A percentile compares a stretch with the other conserved stretches of the same genome.
Conservation (phyloP, 2,329 filamentous ascomycete species). For the Atkinsonella texensis region DNA sequence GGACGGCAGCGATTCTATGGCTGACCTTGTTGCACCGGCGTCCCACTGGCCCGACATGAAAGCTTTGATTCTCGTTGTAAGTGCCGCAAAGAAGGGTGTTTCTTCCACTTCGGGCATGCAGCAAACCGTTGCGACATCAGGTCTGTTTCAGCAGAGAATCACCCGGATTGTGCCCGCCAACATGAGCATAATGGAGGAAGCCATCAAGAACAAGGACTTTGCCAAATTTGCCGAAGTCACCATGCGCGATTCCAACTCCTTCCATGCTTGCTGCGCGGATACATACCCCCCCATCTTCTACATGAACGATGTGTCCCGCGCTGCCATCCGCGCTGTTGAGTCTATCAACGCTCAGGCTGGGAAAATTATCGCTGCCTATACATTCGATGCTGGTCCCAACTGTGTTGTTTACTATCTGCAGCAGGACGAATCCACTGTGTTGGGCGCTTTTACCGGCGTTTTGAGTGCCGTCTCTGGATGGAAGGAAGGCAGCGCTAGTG, state of each 20-base stretch:
- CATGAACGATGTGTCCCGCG: conserved; percentile 85
- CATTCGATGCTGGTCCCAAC: conserved; percentile 94
- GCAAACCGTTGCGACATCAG: conserved; percentile 81
- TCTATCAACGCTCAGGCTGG: conserved; percentile 73
- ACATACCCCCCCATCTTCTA: conserved; percentile 98
- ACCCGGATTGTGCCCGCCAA: conserved; percentile 65
- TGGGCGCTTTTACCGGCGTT: conserved; percentile 64
- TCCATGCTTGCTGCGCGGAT: conserved; percentile 90
- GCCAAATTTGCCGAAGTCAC: conserved; percentile 77
- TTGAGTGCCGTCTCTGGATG: conserved; percentile 57
- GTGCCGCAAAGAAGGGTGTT: conserved; percentile 90
- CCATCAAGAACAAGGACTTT: conserved; percentile 70
- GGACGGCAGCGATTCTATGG: conserved; percentile 78
- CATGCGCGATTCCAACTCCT: conserved; percentile 94
- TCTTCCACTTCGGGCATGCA: conserved; percentile 93
- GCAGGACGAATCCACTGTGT: conserved; percentile 58
- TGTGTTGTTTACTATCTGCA: conserved; percentile 92
- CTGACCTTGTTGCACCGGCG: conserved; percentile 77
- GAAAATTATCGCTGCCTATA: conserved; percentile 79
- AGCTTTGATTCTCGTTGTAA: conserved; percentile 81
- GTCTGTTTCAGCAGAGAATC: conserved; percentile 71
- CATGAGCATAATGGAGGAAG: conserved; percentile 77
- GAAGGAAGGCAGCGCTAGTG: conserved; percentile 46
- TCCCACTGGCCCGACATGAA: conserved; percentile 94
- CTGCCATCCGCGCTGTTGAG: conserved; percentile 81